Conservation (phyloP, 306 rosid species). For the Dalbergia oliveri region DNA sequence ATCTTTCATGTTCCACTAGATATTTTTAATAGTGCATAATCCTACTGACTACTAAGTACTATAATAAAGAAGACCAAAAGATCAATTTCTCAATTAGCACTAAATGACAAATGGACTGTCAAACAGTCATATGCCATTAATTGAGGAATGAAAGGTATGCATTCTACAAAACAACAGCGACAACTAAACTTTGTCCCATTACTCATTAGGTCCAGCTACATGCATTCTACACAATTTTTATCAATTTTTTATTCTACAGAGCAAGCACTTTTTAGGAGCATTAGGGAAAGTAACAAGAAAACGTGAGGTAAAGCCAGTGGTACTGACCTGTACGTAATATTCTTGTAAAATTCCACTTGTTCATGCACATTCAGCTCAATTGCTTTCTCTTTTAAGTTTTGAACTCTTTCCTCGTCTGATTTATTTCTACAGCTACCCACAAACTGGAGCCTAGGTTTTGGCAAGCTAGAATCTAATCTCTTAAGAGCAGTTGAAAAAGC, state of each 20-base stretch:
- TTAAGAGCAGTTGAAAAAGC: slow-evolving; percentile 81
- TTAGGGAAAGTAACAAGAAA: background rate
- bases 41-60: background rate
- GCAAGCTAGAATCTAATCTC: slow-evolving; percentile 61
- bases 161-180: background rate
- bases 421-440: slow-evolving; percentile 96
- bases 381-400: slow-evolving; percentile 70
- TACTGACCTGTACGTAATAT: slow-evolving; percentile 80
- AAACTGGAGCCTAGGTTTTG: slow-evolving; percentile 83
- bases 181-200: too few relatives aligned
- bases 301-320: slow-evolving; percentile 19
- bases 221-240: background rate
- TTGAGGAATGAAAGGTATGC: slow-evolving; percentile 11
- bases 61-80: too few relatives aligned
- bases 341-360: slow-evolving; percentile 83
- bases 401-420: slow-evolving; percentile 84
- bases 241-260: background rate
- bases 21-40: background rate
- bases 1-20: background rate
- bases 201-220: background rate
- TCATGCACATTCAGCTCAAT: slow-evolving; percentile 69
- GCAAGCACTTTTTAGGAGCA: slow-evolving; percentile 18
- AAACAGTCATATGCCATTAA: slow-evolving; percentile 15
- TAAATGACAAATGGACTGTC: background rate
- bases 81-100: background rate